Evolutionary conservation across 257 asterid genomes (phyloP), one percentile per base, ranked within the genome.

Genomic region (Nicotiana benthamiana): DNA sequence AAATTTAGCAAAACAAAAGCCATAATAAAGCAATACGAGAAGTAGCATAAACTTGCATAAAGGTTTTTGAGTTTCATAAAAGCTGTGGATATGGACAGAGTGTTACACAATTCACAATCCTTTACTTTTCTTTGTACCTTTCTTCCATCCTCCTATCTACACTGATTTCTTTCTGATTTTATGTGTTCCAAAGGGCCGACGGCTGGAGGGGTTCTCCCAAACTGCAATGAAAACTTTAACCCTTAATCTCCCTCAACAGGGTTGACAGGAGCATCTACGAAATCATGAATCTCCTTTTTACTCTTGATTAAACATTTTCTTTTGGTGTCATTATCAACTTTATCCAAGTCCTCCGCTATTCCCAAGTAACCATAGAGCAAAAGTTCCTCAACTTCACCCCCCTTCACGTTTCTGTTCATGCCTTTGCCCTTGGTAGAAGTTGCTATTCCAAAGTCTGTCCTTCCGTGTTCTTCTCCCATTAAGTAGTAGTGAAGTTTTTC

Each of bases 271-370:
- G 80, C 87, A 52, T 86, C 80, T 12, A 72, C 84, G 40, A 86
- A 54, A 67, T 86, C 84, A 68, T 28, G 84, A 22, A 86, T 84
- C 79, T 86, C 89, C 67, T 77, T 67, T 63, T 75, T 79, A 82
- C 89, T 86, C 87, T 59, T 84, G 26, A 86, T 46, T 6, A 75
- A 66, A 68, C 89, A 80, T 77, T 51, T 86, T 15, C 84, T 84
- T 62, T 80, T 84, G 60, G 87, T 86, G 20, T 82, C 87, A 9
- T n/a, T 75, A 80, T 86, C 86, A 63, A 86, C 87, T 80, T 75
- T 76, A 72, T 82, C 89, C 87, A 84, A 77, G 82, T 86, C 87
- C 77, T 80, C 89, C 3, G 87, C 86, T 64, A 84, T 80, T 52
- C 81, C 89, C 83, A 84, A 79, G 84, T 82, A 86, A 1, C 89